Conservation (phyloP, 371 early-diverging fungal genomes). For the Actinomortierella wolfii region DNA sequence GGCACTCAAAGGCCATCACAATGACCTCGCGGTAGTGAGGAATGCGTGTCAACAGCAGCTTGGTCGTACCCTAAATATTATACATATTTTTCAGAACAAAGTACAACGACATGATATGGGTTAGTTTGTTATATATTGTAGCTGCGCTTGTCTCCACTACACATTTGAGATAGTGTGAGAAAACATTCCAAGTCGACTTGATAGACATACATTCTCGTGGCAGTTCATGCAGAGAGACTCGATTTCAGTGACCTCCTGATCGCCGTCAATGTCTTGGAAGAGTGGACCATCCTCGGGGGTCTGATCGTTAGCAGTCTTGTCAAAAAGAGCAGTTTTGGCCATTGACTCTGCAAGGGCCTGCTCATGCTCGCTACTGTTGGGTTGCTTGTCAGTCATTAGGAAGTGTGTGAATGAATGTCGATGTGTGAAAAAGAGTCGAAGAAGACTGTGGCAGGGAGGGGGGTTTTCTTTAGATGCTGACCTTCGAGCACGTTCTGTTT, state of each 20-base stretch:
- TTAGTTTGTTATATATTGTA: too few species aligned
- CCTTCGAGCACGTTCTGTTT: too few species aligned
- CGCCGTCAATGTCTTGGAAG: constrained; percentile 73
- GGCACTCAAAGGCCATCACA: constrained; percentile 93
- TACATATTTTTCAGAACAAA: not conserved
- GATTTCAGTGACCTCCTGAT: constrained; percentile 71
- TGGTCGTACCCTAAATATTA: constrained; percentile 72
- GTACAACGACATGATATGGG: too few species aligned
- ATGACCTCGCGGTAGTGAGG: constrained; percentile 95
- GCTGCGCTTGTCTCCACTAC: too few species aligned
- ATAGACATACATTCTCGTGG: constrained; percentile 79
- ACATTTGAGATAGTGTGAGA: too few species aligned
- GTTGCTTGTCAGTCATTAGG: constrained; percentile 17
- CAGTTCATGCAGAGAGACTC: constrained; percentile 94
- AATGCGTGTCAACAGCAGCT: constrained; percentile 87
- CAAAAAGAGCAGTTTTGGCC: constrained; percentile 20
- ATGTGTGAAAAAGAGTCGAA: not conserved
- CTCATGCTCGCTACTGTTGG: constrained; percentile 10
- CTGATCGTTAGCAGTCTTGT: constrained; percentile 20
- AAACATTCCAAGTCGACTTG: too few species aligned
- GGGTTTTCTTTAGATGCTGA: not conserved
- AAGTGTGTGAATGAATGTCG: not conserved
- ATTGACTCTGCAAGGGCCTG: constrained; percentile 23
- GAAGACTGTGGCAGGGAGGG: not conserved
- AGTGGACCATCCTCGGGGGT: constrained; percentile 53